Percentiles rank a stretch among this genome's conserved stretches.
Conservation (phyloP, 768 basidiomycete genomes). For the Basidioascus undulatus region DNA sequence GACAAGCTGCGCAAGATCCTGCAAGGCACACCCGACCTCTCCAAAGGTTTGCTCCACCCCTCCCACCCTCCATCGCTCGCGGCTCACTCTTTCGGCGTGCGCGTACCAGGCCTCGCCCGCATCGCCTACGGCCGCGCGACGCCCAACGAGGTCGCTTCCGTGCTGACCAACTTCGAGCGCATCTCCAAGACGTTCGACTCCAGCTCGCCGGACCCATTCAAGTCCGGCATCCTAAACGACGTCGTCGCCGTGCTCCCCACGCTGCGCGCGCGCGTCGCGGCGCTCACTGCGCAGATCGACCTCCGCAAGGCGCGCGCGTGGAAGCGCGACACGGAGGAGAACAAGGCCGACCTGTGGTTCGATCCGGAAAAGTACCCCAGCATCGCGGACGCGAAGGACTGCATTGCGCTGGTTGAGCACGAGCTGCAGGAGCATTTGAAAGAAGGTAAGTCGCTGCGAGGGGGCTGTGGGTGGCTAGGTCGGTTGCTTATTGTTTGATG, state of each 20-base stretch:
- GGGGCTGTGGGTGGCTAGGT: too few relatives aligned
- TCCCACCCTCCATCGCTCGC: conserved; percentile 4
- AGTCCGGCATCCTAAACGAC: conserved; percentile 39
- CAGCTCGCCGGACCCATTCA: conserved; percentile 31
- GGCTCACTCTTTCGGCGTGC: too few relatives aligned
- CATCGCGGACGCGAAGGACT: too few relatives aligned
- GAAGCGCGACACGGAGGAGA: conserved; percentile 36
- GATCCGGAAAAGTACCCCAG: conserved; percentile 29
- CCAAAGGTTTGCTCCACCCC: conserved; percentile 22
- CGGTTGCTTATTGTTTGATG: too few relatives aligned
- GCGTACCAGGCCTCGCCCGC: conserved; percentile 38
- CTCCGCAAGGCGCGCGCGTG: conserved; percentile 40
- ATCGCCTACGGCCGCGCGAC: conserved; percentile 71
- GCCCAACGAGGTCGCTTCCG: conserved; percentile 49
- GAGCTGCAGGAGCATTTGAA: conserved; percentile 54
- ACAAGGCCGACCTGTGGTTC: conserved; percentile 46
- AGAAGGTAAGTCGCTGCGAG: conserved; percentile 23
- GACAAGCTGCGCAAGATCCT: conserved; percentile 43
- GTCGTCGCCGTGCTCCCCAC: conserved; percentile 45
- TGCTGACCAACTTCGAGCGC: conserved; percentile 51
- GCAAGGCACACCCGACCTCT: conserved; percentile 59
- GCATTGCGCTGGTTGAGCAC: conserved; percentile 38
- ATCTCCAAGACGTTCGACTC: conserved; percentile 38
- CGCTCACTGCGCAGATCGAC: conserved; percentile 32
- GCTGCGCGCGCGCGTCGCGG: conserved; percentile 30